A percentile compares a stretch with the other conserved stretches of the same genome.
These are phyloP conservation scores for Hypoxylon fuscum DNA, from an alignment of 495 filamentous ascomycete genomes.

Conservation along the genomic window DNA sequence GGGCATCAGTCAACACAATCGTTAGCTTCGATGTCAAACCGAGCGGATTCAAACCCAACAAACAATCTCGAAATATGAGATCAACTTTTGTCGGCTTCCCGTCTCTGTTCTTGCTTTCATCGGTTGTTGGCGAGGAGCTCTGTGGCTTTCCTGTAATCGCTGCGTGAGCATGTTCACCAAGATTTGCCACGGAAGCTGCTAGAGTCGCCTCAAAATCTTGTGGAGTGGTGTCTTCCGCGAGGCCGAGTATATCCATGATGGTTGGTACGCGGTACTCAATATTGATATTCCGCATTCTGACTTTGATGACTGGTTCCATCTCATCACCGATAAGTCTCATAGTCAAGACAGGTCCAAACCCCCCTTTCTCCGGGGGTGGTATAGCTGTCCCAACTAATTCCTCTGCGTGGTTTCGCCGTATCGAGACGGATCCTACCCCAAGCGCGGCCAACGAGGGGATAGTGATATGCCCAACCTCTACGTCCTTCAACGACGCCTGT, in stretches of 20 bases:
- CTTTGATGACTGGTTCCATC: slow-evolving; percentile 86
- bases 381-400: slow-evolving; percentile 64
- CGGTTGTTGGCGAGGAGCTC: slow-evolving; percentile 6
- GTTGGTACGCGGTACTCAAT: slow-evolving; percentile 86
- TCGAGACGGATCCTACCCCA: slow-evolving; percentile 66
- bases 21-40: slow-evolving; percentile 75
- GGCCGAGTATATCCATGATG: slow-evolving; percentile 77
- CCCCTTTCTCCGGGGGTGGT: slow-evolving; percentile 57
- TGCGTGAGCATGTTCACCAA: slow-evolving; percentile 68
- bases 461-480: slow-evolving; percentile 84
- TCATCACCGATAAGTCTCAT: slow-evolving; percentile 90
- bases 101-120: slow-evolving; percentile 40
- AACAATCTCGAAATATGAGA: slow-evolving; percentile 77
- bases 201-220: slow-evolving; percentile 80
- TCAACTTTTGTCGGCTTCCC: slow-evolving; percentile 69
- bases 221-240: slow-evolving; percentile 71
- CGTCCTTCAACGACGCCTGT: slow-evolving; percentile 61
- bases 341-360: slow-evolving; percentile 52
- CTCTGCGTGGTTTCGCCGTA: slow-evolving; percentile 72
- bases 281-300: slow-evolving; percentile 83
- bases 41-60: slow-evolving; percentile 86
- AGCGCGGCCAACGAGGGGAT: slow-evolving; percentile 82
- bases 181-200: slow-evolving; percentile 78
- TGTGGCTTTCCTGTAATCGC: slow-evolving; percentile 50
- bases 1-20: slow-evolving; percentile 79